Percentiles rank a stretch among this genome's conserved stretches.
Evolutionary conservation across 441 rosid genomes (phyloP).

Genomic region (Euphorbia celastroides): DNA sequence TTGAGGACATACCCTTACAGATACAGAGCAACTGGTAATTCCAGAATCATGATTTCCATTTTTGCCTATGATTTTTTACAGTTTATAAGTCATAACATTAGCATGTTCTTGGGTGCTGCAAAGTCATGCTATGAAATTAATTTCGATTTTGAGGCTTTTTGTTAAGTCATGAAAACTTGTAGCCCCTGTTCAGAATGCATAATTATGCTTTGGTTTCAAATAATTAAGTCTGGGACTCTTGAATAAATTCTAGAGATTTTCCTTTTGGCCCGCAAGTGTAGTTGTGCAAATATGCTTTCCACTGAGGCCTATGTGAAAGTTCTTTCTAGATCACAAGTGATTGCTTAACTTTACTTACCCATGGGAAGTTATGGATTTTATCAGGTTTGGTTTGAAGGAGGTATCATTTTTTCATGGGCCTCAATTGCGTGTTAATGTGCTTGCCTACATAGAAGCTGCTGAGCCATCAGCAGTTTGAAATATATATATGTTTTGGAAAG

Average conservation of each 20-base stretch:
- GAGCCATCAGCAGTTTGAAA: not conserved
- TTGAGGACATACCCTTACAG: slow-evolving; percentile 91
- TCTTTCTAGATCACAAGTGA: slow-evolving; percentile 3
- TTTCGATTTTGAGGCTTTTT: too few species aligned
- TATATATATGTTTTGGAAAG: too few species aligned
- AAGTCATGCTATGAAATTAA: too few species aligned
- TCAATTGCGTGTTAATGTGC: not conserved
- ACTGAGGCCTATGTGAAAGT: too few species aligned
- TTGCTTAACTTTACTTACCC: not conserved
- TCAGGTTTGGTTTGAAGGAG: too few species aligned
- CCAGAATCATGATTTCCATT: too few species aligned
- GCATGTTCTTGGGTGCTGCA: too few species aligned
- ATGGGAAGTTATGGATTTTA: not conserved
- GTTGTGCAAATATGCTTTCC: too few species aligned
- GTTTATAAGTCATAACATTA: too few species aligned
- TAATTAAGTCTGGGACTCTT: not conserved
- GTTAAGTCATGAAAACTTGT: too few species aligned
- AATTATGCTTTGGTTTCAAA: not conserved
- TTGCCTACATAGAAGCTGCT: not conserved
- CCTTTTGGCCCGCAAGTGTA: not conserved
- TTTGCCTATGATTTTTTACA: too few species aligned
- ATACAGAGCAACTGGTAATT: slow-evolving; percentile 90
- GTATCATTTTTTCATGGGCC: not conserved
- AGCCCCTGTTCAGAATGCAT: too few species aligned
- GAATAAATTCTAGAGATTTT: not conserved